These are phyloP conservation scores for Incumbomyces lentus DNA, from an alignment of 2,329 filamentous ascomycete species.

Conservation along the genomic window DNA sequence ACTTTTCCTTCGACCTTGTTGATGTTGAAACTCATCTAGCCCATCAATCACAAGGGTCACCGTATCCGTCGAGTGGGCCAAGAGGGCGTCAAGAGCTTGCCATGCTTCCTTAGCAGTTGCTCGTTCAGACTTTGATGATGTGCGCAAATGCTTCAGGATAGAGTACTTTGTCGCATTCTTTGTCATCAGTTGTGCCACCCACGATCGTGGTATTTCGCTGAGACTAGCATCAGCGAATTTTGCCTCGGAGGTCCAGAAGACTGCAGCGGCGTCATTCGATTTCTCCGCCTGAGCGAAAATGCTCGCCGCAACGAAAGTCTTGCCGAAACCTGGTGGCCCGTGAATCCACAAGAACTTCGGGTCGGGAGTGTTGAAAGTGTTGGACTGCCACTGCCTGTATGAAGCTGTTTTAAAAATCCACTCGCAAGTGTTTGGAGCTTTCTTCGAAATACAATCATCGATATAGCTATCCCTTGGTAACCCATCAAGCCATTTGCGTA, in stretches of 20 bases:
- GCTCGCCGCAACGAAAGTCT: constrained; percentile 25
- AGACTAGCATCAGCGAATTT: neutral
- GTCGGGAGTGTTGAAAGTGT: neutral
- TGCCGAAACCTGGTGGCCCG: constrained; percentile 5
- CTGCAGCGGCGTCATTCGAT: neutral
- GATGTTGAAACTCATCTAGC: constrained; percentile 1
- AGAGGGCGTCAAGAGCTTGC: neutral
- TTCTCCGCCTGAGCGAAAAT: constrained; percentile 22
- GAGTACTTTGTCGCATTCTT: neutral
- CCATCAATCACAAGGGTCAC: constrained; percentile 4
- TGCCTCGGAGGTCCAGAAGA: constrained; percentile 2
- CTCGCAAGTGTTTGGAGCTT: neutral
- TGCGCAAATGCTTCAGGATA: neutral
- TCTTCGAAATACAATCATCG: neutral
- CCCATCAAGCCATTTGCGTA: neutral
- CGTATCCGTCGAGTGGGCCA: neutral
- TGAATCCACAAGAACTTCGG: constrained; percentile 5
- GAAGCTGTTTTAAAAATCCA: neutral
- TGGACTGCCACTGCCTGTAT: neutral
- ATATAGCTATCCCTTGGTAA: neutral
- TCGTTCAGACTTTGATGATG: neutral
- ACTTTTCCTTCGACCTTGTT: neutral
- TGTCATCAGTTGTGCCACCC: constrained; percentile 1
- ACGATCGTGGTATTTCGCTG: constrained; percentile 1
- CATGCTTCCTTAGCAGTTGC: neutral